These are phyloP conservation scores for Coemansia sp. DNA, from an alignment of 192 early-diverging fungal species.

Conservation along the genomic window DNA sequence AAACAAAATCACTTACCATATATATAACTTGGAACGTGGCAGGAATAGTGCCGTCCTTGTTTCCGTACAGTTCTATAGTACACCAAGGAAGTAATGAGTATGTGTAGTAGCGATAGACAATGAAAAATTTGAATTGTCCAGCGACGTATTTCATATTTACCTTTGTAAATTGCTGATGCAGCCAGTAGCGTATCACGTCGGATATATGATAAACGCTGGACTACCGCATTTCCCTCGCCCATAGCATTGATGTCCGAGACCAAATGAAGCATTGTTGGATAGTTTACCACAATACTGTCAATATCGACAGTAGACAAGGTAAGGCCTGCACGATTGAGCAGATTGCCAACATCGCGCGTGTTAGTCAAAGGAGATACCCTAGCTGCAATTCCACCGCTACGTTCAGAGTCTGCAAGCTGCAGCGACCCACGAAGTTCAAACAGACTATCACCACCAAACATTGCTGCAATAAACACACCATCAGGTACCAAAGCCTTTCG, in stretches of 20 bases:
- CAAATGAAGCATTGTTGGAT: constrained; percentile 89
- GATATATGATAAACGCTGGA: constrained; percentile 66
- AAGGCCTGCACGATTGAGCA: constrained; percentile 83
- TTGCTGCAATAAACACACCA: constrained; percentile 87
- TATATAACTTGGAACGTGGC: constrained; percentile 91
- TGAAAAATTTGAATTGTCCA: constrained; percentile 52
- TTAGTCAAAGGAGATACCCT: constrained; percentile 90
- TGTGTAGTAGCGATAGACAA: no score
- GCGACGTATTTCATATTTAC: constrained; percentile 37
- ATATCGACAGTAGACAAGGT: constrained; percentile 90
- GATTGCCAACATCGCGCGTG: constrained; percentile 70
- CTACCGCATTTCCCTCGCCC: constrained; percentile 92
- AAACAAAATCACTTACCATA: constrained; percentile 32
- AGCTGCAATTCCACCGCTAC: constrained; percentile 84
- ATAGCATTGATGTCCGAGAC: constrained; percentile 86
- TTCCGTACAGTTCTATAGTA: constrained; percentile 75
- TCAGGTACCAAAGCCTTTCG: constrained; percentile 83
- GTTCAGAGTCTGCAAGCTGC: constrained; percentile 89
- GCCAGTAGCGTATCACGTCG: constrained; percentile 83
- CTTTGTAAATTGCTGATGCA: constrained; percentile 83
- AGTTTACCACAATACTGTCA: constrained; percentile 87
- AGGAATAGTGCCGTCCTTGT: constrained; percentile 83
- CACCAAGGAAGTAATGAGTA: background rate
- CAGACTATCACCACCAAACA: constrained; percentile 95
- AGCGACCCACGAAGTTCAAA: constrained; percentile 90